phyloP scores from a whole-genome alignment of 1,139 yeast genomes.

The Protomyces arabidopsidicola region DNA sequence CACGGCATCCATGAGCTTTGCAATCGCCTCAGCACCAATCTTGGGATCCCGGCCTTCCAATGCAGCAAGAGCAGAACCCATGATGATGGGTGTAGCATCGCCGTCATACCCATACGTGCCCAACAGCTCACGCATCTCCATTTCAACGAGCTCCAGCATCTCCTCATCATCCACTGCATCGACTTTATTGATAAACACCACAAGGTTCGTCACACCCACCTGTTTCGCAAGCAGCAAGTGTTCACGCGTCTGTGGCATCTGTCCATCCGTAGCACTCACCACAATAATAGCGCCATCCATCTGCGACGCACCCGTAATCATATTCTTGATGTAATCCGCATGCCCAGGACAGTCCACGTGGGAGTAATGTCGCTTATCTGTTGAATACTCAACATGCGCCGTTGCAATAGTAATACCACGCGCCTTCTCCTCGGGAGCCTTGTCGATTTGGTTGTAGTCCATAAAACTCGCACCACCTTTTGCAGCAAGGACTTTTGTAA shows the following conservation, averaged over 20 bases:
- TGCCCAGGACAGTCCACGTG: slow-evolving; percentile 99
- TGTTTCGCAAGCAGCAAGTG: slow-evolving; percentile 97
- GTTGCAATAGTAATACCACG: slow-evolving; percentile 99
- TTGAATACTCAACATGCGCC: slow-evolving; percentile 94
- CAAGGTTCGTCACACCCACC: slow-evolving; percentile 97
- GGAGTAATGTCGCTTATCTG: slow-evolving; percentile 88
- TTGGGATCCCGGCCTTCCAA: slow-evolving; percentile 83
- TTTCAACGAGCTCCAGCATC: slow-evolving; percentile 98
- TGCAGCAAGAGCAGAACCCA: slow-evolving; percentile 99
- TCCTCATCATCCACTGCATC: slow-evolving; percentile 98
- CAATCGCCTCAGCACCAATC: slow-evolving; percentile 82
- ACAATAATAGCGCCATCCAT: slow-evolving; percentile 99
- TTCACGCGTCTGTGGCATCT: slow-evolving; percentile 99
- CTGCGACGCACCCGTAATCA: slow-evolving; percentile 99
- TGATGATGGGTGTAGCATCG: slow-evolving; percentile 93
- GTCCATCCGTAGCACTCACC: slow-evolving; percentile 98
- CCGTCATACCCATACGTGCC: slow-evolving; percentile 93
- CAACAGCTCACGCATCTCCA: slow-evolving; percentile 99
- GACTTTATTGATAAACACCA: slow-evolving; percentile 95
- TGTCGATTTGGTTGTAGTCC: slow-evolving; percentile 90
- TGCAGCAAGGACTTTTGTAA: slow-evolving; percentile 85
- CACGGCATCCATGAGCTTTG: slow-evolving; percentile 81
- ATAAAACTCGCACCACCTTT: slow-evolving; percentile 89
- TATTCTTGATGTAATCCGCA: slow-evolving; percentile 96
- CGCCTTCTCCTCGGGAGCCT: slow-evolving; percentile 99